Evolutionary conservation across 768 basidiomycete genomes (phyloP), one percentile per base, ranked within the genome.

Genomic region (Suillus alpinus): DNA sequence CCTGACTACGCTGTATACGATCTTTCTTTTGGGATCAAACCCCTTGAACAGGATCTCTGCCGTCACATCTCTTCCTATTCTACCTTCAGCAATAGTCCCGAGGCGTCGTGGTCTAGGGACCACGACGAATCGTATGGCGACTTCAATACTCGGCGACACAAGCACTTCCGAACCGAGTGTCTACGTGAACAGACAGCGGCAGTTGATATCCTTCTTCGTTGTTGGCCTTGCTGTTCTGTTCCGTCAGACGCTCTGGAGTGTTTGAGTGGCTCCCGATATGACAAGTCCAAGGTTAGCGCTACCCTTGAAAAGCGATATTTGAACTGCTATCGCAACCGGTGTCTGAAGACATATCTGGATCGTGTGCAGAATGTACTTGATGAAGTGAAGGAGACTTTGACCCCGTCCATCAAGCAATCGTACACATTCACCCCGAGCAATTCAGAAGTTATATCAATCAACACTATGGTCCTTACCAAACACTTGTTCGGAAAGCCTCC

Each of bases 211-310:
- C 55, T 67, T 16, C 18, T 64, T 5, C 1, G 37, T 8, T 43
- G 12, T 32, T 70, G 69, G 69, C 69, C 70, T 44, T 49, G 57
- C n/a, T 39, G 53, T 26, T 59, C 37, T 0, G 59, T 59, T 36
- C 52, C 62, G 4, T 2, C 4, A 31, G 4, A n/a, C 6, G 37
- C 51, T 23, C n/a, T 62, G 7, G 9, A 32, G 14, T 43, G 29
- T 12, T 56, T 64, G 26, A 37, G 53, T 36, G 1, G 7, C 23
- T 43, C 58, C 12, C 43, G 44, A 13, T 65, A 61, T 8, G 44
- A 68, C n/a, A 29, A 58, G 4, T 9, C 36, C 23, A 20, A 2
- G 6, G 32, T 68, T 20, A 20, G 14, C 2, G 2, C 46, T 12
- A 20, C 50, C 10, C 31, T 66, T 34, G 43, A 53, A 5, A 4